Evolutionary conservation across 768 basidiomycete genomes (phyloP), one percentile per base, ranked within the genome.

Genomic region (Mrakia hoshinonis): DNA sequence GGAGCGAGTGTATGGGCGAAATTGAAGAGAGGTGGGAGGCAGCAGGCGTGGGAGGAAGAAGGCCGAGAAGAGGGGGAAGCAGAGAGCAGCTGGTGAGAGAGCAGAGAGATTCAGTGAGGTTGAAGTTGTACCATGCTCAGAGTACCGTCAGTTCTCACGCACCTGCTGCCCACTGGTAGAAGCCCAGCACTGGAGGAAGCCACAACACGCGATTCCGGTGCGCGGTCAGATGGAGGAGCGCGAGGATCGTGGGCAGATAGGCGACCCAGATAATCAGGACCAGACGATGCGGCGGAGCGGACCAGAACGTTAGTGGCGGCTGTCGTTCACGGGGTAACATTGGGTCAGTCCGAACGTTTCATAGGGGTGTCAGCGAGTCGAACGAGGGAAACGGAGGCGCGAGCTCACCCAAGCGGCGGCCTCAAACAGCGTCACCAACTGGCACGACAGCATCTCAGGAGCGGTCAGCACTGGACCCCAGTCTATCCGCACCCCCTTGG

Each of bases 341-440:
- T n/a, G 20, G 58, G 58, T 61, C 18, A 61, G 34, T 31, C 20
- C 22, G 49, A 51, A 5, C 11, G 20, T 51, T 24, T 47, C n/a
- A n/a, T n/a, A n/a, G 43, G 43, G 5, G 49, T 10, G 9, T 6
- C 49, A n/a, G 22, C 58, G 15, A 9, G 31, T 38, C 22, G 18
- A n/a, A 6, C 36, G 18, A 20, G 18, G 1, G 3, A 20, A 22
- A 15, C n/a, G n/a, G n/a, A 22, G 5, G 54, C 10, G 29, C n/a
- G 26, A 55, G 58, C 58, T 24, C 34, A 61, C 34, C 58, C 58
- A 61, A 39, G 58, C 58, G n/a, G 58, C 29, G 4, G 58, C 58
- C 36, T 61, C 34, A 22, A 61, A 61, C 18, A 61, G 58, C 18
- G 58, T 61, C 10, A 61, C 58, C 18, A 61, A 31, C 36, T 61